A percentile compares a stretch with the other conserved stretches of the same genome.
Conservation (phyloP, 2,329 filamentous ascomycete genomes). For the Monilinia fructigena region DNA sequence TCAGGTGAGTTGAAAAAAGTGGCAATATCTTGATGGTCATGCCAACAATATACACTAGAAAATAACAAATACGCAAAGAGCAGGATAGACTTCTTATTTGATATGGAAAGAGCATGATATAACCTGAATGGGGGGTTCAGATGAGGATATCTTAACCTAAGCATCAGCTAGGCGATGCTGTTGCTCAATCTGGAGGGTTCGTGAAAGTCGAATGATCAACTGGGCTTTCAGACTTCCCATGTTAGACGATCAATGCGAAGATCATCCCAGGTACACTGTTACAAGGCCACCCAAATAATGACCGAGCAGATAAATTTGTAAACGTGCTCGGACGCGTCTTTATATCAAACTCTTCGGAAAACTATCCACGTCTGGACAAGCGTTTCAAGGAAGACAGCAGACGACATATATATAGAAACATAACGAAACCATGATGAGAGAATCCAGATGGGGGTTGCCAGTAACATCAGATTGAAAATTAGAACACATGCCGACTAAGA, state of each 20-base stretch:
- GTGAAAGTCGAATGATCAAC: neutral
- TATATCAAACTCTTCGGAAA: neutral
- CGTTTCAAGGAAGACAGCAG: neutral
- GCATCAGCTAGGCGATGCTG: neutral
- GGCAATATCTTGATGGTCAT: neutral
- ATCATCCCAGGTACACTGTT: constrained; percentile 3
- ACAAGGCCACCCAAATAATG: neutral
- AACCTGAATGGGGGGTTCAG: no score
- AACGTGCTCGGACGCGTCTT: neutral
- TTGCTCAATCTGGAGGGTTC: neutral
- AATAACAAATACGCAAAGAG: neutral
- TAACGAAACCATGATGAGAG: neutral
- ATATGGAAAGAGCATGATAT: neutral
- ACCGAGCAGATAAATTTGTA: neutral
- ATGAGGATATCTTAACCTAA: neutral
- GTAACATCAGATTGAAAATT: neutral
- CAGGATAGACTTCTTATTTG: neutral
- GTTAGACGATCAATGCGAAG: neutral
- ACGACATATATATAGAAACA: constrained; percentile 2
- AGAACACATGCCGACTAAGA: neutral
- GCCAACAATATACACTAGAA: neutral
- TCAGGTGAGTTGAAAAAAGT: neutral
- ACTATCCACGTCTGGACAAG: neutral
- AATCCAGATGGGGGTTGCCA: neutral
- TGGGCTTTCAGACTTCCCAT: neutral